Evolutionary conservation across 2,329 filamentous ascomycete genomes (phyloP), one percentile per base, ranked within the genome.

Genomic region (Talaromyces sp.): DNA sequence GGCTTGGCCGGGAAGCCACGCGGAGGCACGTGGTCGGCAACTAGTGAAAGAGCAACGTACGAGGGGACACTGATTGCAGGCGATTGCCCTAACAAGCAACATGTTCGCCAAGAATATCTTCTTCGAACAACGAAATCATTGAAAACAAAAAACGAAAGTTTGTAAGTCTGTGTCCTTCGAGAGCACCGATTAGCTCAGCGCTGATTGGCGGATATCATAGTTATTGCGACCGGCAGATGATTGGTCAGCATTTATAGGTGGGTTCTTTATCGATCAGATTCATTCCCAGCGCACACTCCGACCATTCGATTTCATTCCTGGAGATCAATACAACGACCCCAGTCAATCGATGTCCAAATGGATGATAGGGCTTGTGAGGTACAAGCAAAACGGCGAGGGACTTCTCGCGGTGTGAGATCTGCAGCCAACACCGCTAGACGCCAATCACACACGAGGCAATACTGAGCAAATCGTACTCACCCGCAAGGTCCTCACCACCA

Each of bases 401-500:
- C 33, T 15, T 15, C 5, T 56, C 31, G 17, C 31, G n/a, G 33
- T 33, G 33, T 56, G 52, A 39, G 33, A 56, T 39, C n/a, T 22
- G 11, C 33, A 37, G 33, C n/a, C 50, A 35, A 47, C 43, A 3
- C 27, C 31, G 47, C n/a, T 13, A 5, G n/a, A 10, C 3, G 11
- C 22, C 41, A 57, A 37, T 57, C 33, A 45, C n/a, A 2, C 6
- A 19, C 19, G n/a, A 8, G 13, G 39, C 19, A 19, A 61, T 61
- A n/a, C 37, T 60, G 19, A 25, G n/a, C 52, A 37, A 37, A 56
- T 13, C 31, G 52, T 11, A 8, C 60, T 59, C 65, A 69, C 70
- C 72, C 72, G 69, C 75, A 77, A 76, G 75, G 74, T 77, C 73
- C 61, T 60, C 65, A 64, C 25, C 52, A 56, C n/a, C n/a, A 19